A percentile compares a stretch with the other conserved stretches of the same genome.
phyloP scores from a whole-genome alignment of 2,329 filamentous ascomycete genomes.

The Rachicladosporium sp. region DNA sequence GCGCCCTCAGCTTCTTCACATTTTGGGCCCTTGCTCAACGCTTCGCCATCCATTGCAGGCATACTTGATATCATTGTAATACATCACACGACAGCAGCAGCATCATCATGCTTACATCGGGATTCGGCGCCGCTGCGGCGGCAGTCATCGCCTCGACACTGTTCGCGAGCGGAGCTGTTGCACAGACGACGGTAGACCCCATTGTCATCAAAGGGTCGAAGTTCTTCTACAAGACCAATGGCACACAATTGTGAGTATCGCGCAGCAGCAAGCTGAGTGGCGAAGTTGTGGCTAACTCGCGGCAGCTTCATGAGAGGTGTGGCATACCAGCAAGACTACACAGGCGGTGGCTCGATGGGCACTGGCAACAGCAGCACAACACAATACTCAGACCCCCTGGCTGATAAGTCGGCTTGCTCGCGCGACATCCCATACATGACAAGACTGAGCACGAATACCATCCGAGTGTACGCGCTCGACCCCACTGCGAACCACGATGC shows the following conservation, averaged over 20 bases:
- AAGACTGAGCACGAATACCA: constrained; percentile 75
- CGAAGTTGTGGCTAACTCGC: constrained; percentile 2
- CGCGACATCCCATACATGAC: constrained; percentile 75
- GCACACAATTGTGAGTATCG: constrained; percentile 52
- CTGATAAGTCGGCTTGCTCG: constrained; percentile 57
- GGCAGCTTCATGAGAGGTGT: constrained; percentile 73
- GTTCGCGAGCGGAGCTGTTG: constrained; percentile 24
- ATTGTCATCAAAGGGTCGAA: constrained; percentile 68
- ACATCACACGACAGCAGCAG: constrained; percentile 3
- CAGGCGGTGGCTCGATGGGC: constrained; percentile 33
- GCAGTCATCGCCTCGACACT: constrained; percentile 37
- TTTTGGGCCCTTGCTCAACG: too few relatives aligned
- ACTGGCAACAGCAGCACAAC: constrained; percentile 40
- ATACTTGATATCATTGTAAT: background rate
- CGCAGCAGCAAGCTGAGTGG: background rate
- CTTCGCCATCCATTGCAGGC: too few relatives aligned
- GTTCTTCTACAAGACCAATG: constrained; percentile 80
- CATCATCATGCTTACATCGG: constrained; percentile 43
- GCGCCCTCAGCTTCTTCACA: too few relatives aligned
- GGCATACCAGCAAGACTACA: constrained; percentile 76
- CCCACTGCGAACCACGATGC: constrained; percentile 62
- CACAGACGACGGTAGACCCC: constrained; percentile 46
- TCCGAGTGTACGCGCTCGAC: constrained; percentile 90
- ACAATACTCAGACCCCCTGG: constrained; percentile 69
- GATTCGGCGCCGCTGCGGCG: constrained; percentile 34